These are phyloP conservation scores for Candida alai DNA, from an alignment of 805 yeast genomes.

Conservation along the genomic window DNA sequence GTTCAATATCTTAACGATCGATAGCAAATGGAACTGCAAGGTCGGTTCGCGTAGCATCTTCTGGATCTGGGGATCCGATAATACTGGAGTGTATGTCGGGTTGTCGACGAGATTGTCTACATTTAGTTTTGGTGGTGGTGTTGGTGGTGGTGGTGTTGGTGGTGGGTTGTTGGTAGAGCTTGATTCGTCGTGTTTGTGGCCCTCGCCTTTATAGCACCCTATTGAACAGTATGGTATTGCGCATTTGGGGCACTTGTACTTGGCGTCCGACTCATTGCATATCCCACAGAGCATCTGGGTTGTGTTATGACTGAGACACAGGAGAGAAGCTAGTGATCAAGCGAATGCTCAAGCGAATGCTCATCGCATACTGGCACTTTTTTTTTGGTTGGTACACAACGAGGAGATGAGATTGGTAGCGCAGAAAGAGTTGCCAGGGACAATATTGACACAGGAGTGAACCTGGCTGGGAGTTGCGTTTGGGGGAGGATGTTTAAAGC, in stretches of 20 bases:
- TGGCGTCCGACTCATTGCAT: constrained; percentile 34
- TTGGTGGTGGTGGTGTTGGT: not conserved
- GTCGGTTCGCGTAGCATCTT: constrained; percentile 48
- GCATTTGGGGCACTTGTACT: constrained; percentile 60
- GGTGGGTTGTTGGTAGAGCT: not conserved
- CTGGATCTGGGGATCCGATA: constrained; percentile 42
- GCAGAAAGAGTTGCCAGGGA: too few species aligned
- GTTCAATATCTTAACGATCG: constrained; percentile 44
- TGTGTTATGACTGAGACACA: too few species aligned
- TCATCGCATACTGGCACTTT: too few species aligned
- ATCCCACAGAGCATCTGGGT: constrained; percentile 29
- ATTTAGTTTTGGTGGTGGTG: constrained; percentile 11
- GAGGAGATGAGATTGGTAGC: too few species aligned
- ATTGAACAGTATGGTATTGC: constrained; percentile 50
- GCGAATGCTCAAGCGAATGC: too few species aligned
- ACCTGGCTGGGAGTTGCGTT: too few species aligned
- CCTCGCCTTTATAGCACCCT: constrained; percentile 51
- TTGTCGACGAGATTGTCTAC: constrained; percentile 8
- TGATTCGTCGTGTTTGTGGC: constrained; percentile 27
- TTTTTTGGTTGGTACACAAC: too few species aligned
- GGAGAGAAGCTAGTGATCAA: too few species aligned
- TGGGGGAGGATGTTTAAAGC: too few species aligned
- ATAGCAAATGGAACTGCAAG: constrained; percentile 51
- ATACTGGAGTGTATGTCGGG: constrained; percentile 20
- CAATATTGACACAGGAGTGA: too few species aligned